Conservation (phyloP, 2,329 filamentous ascomycete species). For the Calonectria honghensis region DNA sequence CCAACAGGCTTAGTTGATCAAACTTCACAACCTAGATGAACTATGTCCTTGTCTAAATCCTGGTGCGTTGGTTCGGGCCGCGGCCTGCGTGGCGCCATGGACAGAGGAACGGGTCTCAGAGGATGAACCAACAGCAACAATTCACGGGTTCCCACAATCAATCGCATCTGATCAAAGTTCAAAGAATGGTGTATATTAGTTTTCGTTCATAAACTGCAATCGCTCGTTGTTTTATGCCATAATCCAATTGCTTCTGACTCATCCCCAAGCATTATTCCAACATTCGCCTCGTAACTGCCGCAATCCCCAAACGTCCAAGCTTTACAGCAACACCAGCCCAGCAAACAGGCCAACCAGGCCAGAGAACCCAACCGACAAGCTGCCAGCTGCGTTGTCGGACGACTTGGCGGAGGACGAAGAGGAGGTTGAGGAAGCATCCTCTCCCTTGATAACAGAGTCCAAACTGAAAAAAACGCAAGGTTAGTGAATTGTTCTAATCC, state of each 20-base stretch:
- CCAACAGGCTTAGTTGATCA: not conserved
- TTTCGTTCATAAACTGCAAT: not conserved
- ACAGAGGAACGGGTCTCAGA: not conserved
- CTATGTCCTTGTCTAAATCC: not conserved
- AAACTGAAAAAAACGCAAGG: not conserved
- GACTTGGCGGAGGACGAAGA: constrained; percentile 14
- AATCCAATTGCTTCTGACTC: not conserved
- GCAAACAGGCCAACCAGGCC: constrained; percentile 26
- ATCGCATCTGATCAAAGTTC: not conserved
- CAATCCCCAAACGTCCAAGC: not conserved
- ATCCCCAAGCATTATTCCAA: not conserved
- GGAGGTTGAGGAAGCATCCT: constrained; percentile 26
- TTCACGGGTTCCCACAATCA: not conserved
- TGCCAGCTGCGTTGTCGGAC: constrained; percentile 21
- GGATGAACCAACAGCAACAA: not conserved
- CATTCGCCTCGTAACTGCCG: not conserved
- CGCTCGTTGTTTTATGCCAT: not conserved
- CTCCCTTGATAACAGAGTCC: not conserved
- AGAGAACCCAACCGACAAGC: constrained; percentile 3
- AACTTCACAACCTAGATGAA: not conserved
- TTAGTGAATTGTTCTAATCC: not conserved
- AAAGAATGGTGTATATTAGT: not conserved
- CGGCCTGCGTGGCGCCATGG: not conserved
- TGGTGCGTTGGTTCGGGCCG: not conserved
- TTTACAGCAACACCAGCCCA: constrained; percentile 31